A percentile compares a stretch with the other conserved stretches of the same genome.
These are phyloP conservation scores for Penicillium salamii DNA, from an alignment of 495 filamentous ascomycete species.

Conservation along the genomic window DNA sequence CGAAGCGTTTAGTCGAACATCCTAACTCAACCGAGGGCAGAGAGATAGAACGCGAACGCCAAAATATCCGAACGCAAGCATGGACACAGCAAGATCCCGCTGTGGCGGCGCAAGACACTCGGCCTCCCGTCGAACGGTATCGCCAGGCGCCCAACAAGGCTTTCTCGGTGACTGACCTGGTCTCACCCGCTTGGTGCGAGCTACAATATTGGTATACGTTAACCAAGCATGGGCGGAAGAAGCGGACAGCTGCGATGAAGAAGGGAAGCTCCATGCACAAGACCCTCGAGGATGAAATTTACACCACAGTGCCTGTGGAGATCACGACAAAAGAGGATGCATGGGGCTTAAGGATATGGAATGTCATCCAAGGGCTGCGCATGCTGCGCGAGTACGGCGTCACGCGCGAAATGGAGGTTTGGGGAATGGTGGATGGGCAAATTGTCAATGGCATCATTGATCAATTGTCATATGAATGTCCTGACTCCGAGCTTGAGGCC, in stretches of 20 bases:
- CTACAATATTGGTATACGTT: slow-evolving; percentile 88
- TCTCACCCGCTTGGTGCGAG: slow-evolving; percentile 92
- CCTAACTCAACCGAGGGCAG: slow-evolving; percentile 42
- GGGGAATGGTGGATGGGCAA: slow-evolving; percentile 80
- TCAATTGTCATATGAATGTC: slow-evolving; percentile 74
- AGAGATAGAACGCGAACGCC: slow-evolving; percentile 38
- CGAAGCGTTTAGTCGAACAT: slow-evolving; percentile 66
- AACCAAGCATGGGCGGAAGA: slow-evolving; percentile 70
- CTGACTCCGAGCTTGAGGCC: slow-evolving; percentile 65
- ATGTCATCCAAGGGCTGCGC: slow-evolving; percentile 81
- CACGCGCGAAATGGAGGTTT: slow-evolving; percentile 90
- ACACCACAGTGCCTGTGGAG: slow-evolving; percentile 68
- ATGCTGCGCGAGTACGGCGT: slow-evolving; percentile 73
- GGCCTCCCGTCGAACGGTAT: slow-evolving; percentile 71
- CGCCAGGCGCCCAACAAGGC: slow-evolving; percentile 72
- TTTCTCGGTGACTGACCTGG: slow-evolving; percentile 86
- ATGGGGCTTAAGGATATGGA: slow-evolving; percentile 85
- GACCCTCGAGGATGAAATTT: slow-evolving; percentile 79
- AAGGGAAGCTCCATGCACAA: slow-evolving; percentile 75
- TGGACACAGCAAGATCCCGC: slow-evolving; percentile 22
- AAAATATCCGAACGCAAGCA: slow-evolving; percentile 24
- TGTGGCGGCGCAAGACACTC: slow-evolving; percentile 29
- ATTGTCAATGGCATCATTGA: slow-evolving; percentile 90
- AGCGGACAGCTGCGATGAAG: slow-evolving; percentile 77
- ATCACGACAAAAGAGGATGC: slow-evolving; percentile 75